A percentile compares a stretch with the other conserved stretches of the same genome.
These are phyloP conservation scores for Pholiota conissans DNA, from an alignment of 768 basidiomycete species.

Conservation along the genomic window DNA sequence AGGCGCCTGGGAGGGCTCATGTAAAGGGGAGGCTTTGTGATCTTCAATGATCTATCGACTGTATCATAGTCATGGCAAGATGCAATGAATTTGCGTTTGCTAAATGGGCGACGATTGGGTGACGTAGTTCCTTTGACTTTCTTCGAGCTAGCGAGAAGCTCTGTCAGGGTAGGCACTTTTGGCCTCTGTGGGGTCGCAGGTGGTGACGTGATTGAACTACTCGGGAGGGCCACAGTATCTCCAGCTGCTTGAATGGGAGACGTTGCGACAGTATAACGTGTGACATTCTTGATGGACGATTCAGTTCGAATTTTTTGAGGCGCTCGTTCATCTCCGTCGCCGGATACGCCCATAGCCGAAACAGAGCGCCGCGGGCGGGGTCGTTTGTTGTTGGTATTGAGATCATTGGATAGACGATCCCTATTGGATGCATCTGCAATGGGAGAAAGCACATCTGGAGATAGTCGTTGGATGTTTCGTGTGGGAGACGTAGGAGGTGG, in stretches of 20 bases:
- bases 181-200: slow-evolving; percentile 19
- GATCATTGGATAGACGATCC: neutral
- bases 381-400: slow-evolving; percentile 23
- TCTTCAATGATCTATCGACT: neutral
- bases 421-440: neutral
- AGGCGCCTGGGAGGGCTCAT: neutral
- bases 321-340: slow-evolving; percentile 4
- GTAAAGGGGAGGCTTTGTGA: neutral
- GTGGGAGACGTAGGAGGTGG: slow-evolving; percentile 9
- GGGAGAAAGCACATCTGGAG: too few relatives aligned
- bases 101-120: neutral
- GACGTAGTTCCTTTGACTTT: slow-evolving; percentile 12
- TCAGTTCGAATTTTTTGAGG: slow-evolving; percentile 17
- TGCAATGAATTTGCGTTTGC: neutral
- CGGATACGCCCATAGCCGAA: slow-evolving; percentile 1
- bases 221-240: neutral
- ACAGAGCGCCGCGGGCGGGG: neutral
- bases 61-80: neutral
- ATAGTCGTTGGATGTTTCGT: slow-evolving; percentile 1
- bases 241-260: neutral
- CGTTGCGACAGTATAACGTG: neutral
- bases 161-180: slow-evolving; percentile 37
- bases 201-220: neutral
- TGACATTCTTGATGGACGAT: neutral
- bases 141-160: slow-evolving; percentile 45